Percentiles rank a stretch among this genome's conserved stretches.
Evolutionary conservation across 2,329 filamentous ascomycete species (phyloP).

Genomic region (Clonostachys byssicola): DNA sequence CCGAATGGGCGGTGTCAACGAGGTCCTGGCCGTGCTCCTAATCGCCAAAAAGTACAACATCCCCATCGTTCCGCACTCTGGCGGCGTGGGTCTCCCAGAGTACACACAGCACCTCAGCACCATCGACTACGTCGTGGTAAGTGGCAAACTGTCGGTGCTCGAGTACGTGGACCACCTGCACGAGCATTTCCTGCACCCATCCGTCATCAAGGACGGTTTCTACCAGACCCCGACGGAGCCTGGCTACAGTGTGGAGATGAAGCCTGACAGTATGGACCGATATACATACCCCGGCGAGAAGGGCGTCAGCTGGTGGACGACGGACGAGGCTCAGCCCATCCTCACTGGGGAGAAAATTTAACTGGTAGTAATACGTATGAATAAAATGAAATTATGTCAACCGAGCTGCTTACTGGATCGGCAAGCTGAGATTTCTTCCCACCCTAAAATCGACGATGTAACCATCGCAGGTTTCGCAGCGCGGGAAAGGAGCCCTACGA

Average conservation of each 20-base stretch:
- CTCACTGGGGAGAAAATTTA: slow-evolving; percentile 58
- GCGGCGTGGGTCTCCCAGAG: slow-evolving; percentile 85
- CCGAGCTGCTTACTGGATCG: too few relatives aligned
- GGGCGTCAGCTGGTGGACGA: slow-evolving; percentile 82
- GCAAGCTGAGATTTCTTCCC: too few relatives aligned
- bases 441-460: too few relatives aligned
- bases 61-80: slow-evolving; percentile 84
- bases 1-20: slow-evolving; percentile 85
- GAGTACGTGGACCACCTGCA: slow-evolving; percentile 94
- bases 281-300: slow-evolving; percentile 74
- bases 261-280: slow-evolving; percentile 76
- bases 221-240: slow-evolving; percentile 81
- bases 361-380: neutral
- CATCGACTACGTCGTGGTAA: slow-evolving; percentile 88
- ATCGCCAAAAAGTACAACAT: slow-evolving; percentile 77
- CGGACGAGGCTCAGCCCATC: slow-evolving; percentile 72
- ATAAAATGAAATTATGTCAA: neutral
- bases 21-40: slow-evolving; percentile 84
- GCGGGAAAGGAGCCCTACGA: too few relatives aligned
- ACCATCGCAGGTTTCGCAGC: too few relatives aligned
- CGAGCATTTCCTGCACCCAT: slow-evolving; percentile 85
- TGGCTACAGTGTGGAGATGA: slow-evolving; percentile 94
- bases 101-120: slow-evolving; percentile 92
- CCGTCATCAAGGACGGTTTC: slow-evolving; percentile 77
- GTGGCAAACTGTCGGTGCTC: slow-evolving; percentile 73